phyloP scores from a whole-genome alignment of 2,329 filamentous ascomycete species.

The Didymosphaeria variabile region DNA sequence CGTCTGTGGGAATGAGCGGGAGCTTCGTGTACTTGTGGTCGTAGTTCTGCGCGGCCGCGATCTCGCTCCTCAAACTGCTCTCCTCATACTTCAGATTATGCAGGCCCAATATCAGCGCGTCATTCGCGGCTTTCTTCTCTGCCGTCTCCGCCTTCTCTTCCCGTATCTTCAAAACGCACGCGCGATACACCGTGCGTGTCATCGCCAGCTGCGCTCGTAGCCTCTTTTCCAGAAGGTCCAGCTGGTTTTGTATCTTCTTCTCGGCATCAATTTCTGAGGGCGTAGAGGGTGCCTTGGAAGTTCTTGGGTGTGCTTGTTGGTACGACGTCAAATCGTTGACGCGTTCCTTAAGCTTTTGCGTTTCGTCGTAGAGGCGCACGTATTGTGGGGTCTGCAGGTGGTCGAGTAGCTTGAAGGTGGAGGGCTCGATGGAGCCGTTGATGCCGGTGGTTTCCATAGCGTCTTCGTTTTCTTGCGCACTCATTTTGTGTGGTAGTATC shows the following conservation, averaged over 20 bases:
- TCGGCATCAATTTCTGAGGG: conserved; percentile 37
- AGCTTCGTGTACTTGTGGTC: conserved; percentile 90
- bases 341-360: conserved; percentile 42
- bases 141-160: conserved; percentile 87
- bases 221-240: conserved; percentile 68
- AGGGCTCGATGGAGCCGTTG: conserved; percentile 21
- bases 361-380: conserved; percentile 39
- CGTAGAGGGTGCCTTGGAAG: conserved; percentile 23
- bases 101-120: conserved; percentile 87
- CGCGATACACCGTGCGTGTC: conserved; percentile 78
- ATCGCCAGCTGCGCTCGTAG: conserved; percentile 72
- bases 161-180: conserved; percentile 80
- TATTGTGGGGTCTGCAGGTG: conserved; percentile 44
- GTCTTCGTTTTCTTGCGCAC: background rate
- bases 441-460: conserved; percentile 4
- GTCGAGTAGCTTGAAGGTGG: conserved; percentile 33
- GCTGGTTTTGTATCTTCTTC: conserved; percentile 34
- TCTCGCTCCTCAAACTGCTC: conserved; percentile 87
- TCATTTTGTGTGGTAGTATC: background rate
- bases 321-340: conserved; percentile 45
- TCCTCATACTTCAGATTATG: conserved; percentile 98
- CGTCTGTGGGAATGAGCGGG: conserved; percentile 82
- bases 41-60: conserved; percentile 87
- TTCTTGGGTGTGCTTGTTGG: conserved; percentile 37
- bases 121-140: conserved; percentile 88